Percentiles rank a stretch among this genome's conserved stretches.
Conservation (phyloP, 2,329 filamentous ascomycete species). For the Scopulariopsis brevicaulis region DNA sequence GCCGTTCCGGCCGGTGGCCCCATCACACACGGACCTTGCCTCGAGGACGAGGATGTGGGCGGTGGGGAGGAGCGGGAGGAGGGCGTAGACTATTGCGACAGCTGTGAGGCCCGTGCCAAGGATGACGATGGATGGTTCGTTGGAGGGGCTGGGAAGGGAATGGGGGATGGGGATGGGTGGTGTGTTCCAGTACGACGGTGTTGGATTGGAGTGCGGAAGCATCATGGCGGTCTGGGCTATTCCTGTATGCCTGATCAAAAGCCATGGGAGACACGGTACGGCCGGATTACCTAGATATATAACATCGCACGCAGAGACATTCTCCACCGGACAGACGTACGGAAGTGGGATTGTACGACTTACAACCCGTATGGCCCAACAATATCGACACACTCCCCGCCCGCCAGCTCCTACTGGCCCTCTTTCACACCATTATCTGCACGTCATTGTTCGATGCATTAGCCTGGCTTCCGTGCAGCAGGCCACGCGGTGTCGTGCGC, state of each 20-base stretch:
- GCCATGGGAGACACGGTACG: not conserved
- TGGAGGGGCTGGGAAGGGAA: not conserved
- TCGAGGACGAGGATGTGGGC: conserved; percentile 11
- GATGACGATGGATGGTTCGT: not conserved
- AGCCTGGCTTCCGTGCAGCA: not conserved
- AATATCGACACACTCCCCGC: not conserved
- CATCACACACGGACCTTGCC: conserved; percentile 15
- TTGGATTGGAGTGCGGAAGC: conserved; percentile 27
- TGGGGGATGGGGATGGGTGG: not conserved
- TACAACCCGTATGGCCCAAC: not conserved
- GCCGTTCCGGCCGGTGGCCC: conserved; percentile 18
- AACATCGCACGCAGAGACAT: not conserved
- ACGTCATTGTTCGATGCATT: not conserved
- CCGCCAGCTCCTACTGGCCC: not conserved
- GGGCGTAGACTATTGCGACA: not conserved
- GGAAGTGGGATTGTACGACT: not conserved
- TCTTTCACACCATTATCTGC: not conserved
- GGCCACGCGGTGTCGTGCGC: not conserved
- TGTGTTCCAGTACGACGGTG: conserved; percentile 29
- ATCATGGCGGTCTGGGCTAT: not conserved
- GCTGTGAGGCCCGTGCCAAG: not conserved
- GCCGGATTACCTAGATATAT: not conserved
- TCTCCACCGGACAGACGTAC: not conserved
- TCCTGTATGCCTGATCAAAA: not conserved
- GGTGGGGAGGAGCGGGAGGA: conserved; percentile 1